phyloP scores from a whole-genome alignment of 192 early-diverging fungal species.

The Paraglomus brasilianum region DNA sequence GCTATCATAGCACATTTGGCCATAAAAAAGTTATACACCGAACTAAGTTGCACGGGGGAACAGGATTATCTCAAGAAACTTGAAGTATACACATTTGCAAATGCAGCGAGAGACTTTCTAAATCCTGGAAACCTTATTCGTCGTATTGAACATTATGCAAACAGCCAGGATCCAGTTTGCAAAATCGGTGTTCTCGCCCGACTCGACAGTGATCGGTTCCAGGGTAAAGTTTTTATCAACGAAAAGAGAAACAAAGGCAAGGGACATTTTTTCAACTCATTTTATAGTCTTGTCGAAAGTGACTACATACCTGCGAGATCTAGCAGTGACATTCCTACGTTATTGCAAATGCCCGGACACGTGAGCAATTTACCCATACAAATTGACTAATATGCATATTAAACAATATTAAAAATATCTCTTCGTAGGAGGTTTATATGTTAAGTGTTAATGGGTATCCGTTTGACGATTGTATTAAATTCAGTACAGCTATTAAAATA shows the following conservation, averaged over 20 bases:
- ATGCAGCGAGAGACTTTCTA: neutral
- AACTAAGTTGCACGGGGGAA: neutral
- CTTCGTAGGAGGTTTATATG: too few species aligned
- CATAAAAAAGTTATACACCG: neutral
- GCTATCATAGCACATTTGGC: slow-evolving; percentile 7
- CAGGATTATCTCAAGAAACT: slow-evolving; percentile 4
- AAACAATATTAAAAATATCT: too few species aligned
- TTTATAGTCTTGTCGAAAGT: neutral
- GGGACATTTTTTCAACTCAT: neutral
- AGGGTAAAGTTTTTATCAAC: slow-evolving; percentile 14
- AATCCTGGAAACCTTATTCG: neutral
- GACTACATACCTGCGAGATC: neutral
- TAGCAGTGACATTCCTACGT: too few species aligned
- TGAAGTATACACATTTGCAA: slow-evolving; percentile 14
- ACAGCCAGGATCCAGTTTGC: neutral
- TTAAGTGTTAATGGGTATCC: too few species aligned
- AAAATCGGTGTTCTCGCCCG: neutral
- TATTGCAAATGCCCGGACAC: too few species aligned
- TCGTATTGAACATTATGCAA: slow-evolving; percentile 20
- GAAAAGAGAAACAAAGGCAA: neutral
- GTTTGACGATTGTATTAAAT: too few species aligned
- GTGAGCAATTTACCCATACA: too few species aligned
- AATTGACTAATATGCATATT: too few species aligned
- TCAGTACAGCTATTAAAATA: too few species aligned
- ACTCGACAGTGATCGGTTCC: neutral